Evolutionary conservation across 208 protist species (phyloP).

Genomic region (Tritrichomonas musculus): DNA sequence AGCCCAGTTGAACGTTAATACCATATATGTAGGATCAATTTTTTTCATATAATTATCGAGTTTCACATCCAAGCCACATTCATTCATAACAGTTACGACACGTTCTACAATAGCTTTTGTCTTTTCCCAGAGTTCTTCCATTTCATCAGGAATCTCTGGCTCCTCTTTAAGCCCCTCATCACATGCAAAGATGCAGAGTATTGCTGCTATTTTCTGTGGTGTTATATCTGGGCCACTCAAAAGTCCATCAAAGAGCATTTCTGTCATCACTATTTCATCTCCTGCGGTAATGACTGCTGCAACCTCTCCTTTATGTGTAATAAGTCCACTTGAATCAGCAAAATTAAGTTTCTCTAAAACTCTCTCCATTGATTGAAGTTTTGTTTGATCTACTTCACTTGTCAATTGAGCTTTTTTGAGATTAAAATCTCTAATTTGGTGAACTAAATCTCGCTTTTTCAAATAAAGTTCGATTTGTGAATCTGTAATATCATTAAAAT

Average conservation of each 20-base stretch:
- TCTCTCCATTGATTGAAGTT: not conserved
- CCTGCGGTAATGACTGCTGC: slow-evolving; percentile 93
- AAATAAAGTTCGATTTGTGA: not conserved
- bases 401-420: not conserved
- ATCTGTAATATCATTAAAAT: not conserved
- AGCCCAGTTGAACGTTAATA: not conserved
- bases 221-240: slow-evolving; percentile 86
- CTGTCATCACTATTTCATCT: slow-evolving; percentile 95
- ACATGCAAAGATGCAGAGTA: slow-evolving; percentile 30
- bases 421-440: too few relatives aligned
- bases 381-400: not conserved
- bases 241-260: slow-evolving; percentile 91
- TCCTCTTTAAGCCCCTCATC: not conserved
- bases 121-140: not conserved
- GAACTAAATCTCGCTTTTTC: not conserved
- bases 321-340: not conserved
- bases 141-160: not conserved
- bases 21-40: not conserved
- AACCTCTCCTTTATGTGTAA: slow-evolving; percentile 66
- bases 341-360: slow-evolving; percentile 7
- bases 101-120: not conserved
- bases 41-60: not conserved
- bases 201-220: slow-evolving; percentile 23
- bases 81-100: not conserved
- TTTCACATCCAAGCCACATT: not conserved